phyloP scores from a whole-genome alignment of 257 asterid genomes.

The Capsicum rhomboideum region DNA sequence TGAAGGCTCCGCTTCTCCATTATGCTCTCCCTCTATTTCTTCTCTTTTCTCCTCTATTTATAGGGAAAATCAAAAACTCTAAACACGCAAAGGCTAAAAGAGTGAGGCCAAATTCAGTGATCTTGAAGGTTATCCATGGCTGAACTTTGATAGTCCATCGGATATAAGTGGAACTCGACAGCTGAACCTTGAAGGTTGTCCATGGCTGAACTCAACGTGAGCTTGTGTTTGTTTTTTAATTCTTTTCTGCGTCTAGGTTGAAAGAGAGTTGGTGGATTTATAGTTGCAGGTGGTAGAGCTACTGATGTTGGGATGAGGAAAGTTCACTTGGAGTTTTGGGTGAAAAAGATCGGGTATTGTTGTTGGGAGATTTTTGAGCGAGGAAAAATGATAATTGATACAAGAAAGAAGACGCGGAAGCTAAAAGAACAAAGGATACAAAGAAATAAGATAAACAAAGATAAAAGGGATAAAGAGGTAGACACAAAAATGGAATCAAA shows the following conservation, averaged over 20 bases:
- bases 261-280: not conserved
- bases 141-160: not conserved
- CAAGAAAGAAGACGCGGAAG: too few relatives aligned
- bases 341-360: not conserved
- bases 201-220: not conserved
- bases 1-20: too few relatives aligned
- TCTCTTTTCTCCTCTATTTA: too few relatives aligned
- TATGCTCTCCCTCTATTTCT: too few relatives aligned
- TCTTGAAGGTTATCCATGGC: not conserved
- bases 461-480: too few relatives aligned
- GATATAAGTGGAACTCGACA: too few relatives aligned
- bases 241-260: not conserved
- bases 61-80: too few relatives aligned
- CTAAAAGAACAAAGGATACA: too few relatives aligned
- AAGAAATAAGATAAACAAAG: too few relatives aligned
- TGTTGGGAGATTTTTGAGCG: not conserved
- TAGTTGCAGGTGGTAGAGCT: not conserved
- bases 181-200: not conserved
- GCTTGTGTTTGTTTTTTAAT: not conserved
- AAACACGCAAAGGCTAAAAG: not conserved
- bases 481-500: too few relatives aligned
- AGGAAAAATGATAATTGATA: too few relatives aligned
- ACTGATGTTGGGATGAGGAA: not conserved
- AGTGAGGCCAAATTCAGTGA: not conserved
- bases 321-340: not conserved